Percentiles rank a stretch among this genome's conserved stretches.
Conservation (phyloP, 1,284 basidiomycete genomes). For the Agaricales sp. region DNA sequence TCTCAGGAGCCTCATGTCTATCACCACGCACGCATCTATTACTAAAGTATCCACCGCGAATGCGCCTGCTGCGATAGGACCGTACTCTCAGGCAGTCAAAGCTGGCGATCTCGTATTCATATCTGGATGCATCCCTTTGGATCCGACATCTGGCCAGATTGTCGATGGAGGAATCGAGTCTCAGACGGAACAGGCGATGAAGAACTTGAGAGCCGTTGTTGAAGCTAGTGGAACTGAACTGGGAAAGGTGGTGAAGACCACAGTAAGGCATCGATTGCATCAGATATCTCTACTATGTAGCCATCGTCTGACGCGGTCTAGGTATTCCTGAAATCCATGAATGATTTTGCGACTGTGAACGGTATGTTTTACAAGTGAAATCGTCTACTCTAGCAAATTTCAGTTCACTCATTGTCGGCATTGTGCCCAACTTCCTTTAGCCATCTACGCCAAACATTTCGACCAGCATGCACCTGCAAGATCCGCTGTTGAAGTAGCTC, state of each 20-base stretch:
- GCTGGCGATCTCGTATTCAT: conserved; percentile 81
- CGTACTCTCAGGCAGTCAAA: conserved; percentile 86
- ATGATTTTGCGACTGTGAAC: conserved; percentile 85
- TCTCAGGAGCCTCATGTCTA: conserved; percentile 25
- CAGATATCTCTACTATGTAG: neutral
- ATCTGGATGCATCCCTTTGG: conserved; percentile 85
- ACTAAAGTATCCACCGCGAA: conserved; percentile 43
- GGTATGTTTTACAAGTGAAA: conserved; percentile 61
- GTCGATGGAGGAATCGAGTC: conserved; percentile 74
- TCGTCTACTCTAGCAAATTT: too few relatives aligned
- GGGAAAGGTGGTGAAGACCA: conserved; percentile 78
- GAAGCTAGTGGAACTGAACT: conserved; percentile 73
- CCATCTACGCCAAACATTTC: neutral
- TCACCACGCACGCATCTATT: conserved; percentile 41
- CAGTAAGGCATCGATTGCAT: conserved; percentile 34
- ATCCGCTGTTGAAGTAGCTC: conserved; percentile 55
- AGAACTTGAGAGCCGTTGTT: conserved; percentile 80
- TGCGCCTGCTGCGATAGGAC: conserved; percentile 82
- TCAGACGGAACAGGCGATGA: conserved; percentile 80
- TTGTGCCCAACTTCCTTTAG: conserved; percentile 79
- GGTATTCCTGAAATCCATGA: conserved; percentile 92
- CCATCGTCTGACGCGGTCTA: conserved; percentile 17
- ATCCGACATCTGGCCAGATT: conserved; percentile 67
- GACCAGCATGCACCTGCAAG: neutral
- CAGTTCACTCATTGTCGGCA: conserved; percentile 84